phyloP scores from a whole-genome alignment of 106 monocot genomes.

The Agapanthus africanus region DNA sequence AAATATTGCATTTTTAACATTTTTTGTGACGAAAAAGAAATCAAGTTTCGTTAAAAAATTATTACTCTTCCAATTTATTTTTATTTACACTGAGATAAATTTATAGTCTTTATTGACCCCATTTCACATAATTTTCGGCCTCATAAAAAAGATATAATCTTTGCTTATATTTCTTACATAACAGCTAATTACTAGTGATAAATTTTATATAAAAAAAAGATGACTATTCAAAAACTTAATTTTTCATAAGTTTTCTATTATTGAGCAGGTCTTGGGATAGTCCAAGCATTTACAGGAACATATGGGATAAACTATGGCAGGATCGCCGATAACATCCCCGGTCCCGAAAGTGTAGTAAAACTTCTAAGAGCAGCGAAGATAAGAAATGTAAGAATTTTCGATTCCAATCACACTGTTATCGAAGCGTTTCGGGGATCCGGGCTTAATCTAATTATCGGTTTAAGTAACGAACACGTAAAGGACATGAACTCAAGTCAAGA shows the following conservation, averaged over 20 bases:
- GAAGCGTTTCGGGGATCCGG: conserved; percentile 74
- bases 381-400: conserved; percentile 79
- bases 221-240: no score
- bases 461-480: conserved; percentile 55
- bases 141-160: no score
- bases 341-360: conserved; percentile 59
- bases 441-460: conserved; percentile 48
- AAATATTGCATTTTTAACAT: no score
- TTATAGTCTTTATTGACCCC: no score
- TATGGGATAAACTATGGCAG: conserved; percentile 91
- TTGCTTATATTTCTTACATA: no score
- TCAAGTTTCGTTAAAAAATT: no score
- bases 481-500: conserved; percentile 53
- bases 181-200: no score
- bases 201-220: no score
- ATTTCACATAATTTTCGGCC: no score
- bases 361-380: conserved; percentile 73
- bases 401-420: conserved; percentile 68
- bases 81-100: no score
- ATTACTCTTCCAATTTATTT: no score
- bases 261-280: conserved; percentile 25
- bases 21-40: no score
- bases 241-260: background rate
- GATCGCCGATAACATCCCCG: conserved; percentile 72
- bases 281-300: conserved; percentile 63